Conservation (phyloP, 2,329 filamentous ascomycete species). For the Drechmeria coniospora region DNA sequence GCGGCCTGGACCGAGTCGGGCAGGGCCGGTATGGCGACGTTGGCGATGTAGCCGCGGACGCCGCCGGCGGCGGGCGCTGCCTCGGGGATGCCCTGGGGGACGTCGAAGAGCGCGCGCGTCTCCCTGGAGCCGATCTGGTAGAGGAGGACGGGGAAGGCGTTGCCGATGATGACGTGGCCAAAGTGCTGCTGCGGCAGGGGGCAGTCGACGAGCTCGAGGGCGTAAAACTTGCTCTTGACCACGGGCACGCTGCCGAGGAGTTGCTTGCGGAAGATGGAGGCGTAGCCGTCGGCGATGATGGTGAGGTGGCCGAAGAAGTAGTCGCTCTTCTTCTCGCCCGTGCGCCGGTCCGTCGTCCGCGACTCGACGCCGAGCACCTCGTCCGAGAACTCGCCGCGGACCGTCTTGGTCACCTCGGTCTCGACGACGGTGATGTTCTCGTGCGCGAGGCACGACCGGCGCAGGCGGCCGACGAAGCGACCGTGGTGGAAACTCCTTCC, state of each 20-base stretch:
- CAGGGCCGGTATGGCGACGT: conserved; percentile 64
- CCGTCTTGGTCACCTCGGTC: conserved; percentile 64
- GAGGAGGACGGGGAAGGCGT: conserved; percentile 63
- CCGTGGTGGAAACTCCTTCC: conserved; percentile 88
- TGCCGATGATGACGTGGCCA: conserved; percentile 77
- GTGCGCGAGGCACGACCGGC: conserved; percentile 56
- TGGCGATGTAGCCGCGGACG: conserved; percentile 68
- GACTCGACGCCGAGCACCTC: conserved; percentile 76
- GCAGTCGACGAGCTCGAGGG: conserved; percentile 80
- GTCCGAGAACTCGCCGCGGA: conserved; percentile 51
- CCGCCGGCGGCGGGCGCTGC: conserved; percentile 64
- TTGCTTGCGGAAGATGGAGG: conserved; percentile 77
- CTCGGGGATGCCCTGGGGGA: conserved; percentile 61
- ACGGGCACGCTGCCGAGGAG: conserved; percentile 52
- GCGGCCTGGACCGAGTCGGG: conserved; percentile 57
- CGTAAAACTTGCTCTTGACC: conserved; percentile 80
- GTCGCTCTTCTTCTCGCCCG: conserved; percentile 43
- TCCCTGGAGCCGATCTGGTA: conserved; percentile 97
- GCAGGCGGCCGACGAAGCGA: conserved; percentile 72
- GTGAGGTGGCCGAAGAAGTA: conserved; percentile 82
- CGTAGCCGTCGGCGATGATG: conserved; percentile 82
- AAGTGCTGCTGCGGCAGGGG: conserved; percentile 58
- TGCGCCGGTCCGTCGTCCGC: conserved; percentile 43
- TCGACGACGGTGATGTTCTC: conserved; percentile 84
- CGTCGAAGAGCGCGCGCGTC: conserved; percentile 78